Percentiles rank a stretch among this genome's conserved stretches.
Evolutionary conservation across 176 grass and related monocot genomes (phyloP).

Genomic region (Miscanthus lutarioriparius): DNA sequence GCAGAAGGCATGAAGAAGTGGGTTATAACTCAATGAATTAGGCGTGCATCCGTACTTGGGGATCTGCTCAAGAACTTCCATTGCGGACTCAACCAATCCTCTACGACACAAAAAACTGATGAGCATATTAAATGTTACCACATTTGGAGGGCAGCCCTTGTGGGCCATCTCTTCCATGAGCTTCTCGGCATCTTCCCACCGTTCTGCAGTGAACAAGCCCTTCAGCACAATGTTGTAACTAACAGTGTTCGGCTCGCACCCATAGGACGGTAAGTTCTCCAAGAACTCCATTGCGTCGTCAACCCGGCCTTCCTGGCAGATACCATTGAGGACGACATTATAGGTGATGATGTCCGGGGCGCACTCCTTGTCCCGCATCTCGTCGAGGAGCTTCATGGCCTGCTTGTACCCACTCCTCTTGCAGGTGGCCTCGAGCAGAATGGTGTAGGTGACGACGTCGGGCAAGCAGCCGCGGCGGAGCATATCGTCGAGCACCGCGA

Average conservation of each 20-base stretch:
- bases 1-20: conserved; percentile 63
- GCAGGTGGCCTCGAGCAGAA: conserved; percentile 59
- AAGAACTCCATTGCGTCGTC: conserved; percentile 54
- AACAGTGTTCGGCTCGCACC: conserved; percentile 48
- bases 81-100: conserved; percentile 55
- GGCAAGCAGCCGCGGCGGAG: conserved; percentile 46
- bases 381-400: conserved; percentile 57
- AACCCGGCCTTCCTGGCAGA: conserved; percentile 56
- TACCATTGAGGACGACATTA: conserved; percentile 55
- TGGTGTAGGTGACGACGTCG: conserved; percentile 66
- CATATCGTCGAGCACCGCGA: conserved; percentile 50
- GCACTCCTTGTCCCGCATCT: conserved; percentile 56
- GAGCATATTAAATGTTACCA: conserved; percentile 60
- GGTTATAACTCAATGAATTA: conserved; percentile 61
- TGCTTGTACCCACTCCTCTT: conserved; percentile 50
- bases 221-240: conserved; percentile 64
- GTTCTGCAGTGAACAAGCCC: conserved; percentile 45
- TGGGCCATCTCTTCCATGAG: conserved; percentile 52
- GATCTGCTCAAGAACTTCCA: conserved; percentile 63
- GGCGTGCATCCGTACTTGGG: conserved; percentile 52
- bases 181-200: conserved; percentile 57
- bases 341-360: conserved; percentile 60
- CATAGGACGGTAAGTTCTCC: conserved; percentile 40
- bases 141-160: conserved; percentile 50
- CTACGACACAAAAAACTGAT: conserved; percentile 62